phyloP scores from a whole-genome alignment of 768 basidiomycete species.

The Lepiota subincarnata region DNA sequence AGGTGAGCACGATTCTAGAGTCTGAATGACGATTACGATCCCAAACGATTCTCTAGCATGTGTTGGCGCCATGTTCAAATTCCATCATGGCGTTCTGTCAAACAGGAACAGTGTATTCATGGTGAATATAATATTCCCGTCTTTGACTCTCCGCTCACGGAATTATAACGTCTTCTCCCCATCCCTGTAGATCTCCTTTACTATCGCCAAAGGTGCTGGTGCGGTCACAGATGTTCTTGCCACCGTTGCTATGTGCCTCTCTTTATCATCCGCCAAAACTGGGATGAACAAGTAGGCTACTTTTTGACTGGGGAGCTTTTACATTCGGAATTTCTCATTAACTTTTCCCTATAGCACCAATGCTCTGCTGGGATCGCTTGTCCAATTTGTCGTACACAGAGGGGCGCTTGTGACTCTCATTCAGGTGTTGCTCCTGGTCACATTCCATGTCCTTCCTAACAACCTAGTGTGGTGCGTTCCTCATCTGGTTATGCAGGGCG shows the following conservation, averaged over 20 bases:
- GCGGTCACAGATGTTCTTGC: conserved; percentile 40
- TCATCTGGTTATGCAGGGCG: neutral
- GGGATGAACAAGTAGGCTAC: conserved; percentile 33
- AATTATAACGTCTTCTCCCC: neutral
- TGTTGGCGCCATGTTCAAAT: conserved; percentile 30
- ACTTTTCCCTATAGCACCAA: conserved; percentile 28
- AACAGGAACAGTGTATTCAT: conserved; percentile 25
- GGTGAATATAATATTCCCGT: conserved; percentile 17
- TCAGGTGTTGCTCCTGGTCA: conserved; percentile 35
- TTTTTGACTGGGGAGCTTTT: too few species aligned
- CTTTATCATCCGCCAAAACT: conserved; percentile 32
- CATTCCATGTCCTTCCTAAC: conserved; percentile 34
- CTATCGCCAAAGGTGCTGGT: conserved; percentile 40
- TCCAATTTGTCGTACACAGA: conserved; percentile 37
- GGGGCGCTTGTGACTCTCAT: conserved; percentile 41
- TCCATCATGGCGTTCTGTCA: conserved; percentile 26
- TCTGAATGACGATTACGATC: neutral
- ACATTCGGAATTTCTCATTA: too few species aligned
- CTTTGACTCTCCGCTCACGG: neutral
- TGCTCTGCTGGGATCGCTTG: conserved; percentile 31
- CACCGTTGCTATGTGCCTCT: conserved; percentile 40
- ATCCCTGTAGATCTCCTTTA: conserved; percentile 35
- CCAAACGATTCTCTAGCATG: conserved; percentile 21
- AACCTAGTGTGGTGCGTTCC: conserved; percentile 33
- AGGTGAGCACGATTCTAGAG: conserved; percentile 16